A percentile compares a stretch with the other conserved stretches of the same genome.
Evolutionary conservation across 352 stramenopile genomes (phyloP).

Genomic region (Pythium apleroticum): DNA sequence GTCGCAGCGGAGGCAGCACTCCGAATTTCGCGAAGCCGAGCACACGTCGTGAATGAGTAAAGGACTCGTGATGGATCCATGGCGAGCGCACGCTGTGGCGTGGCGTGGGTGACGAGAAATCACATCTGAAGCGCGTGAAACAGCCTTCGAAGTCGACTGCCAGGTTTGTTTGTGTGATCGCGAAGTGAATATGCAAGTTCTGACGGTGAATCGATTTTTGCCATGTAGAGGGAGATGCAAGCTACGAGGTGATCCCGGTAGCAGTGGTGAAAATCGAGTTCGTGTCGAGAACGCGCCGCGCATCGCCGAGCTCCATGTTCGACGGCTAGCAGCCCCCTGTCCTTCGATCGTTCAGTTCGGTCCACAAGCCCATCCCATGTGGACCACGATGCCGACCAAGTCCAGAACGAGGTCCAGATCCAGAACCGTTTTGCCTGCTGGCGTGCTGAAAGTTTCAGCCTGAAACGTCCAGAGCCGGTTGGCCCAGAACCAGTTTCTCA

Average conservation of each 20-base stretch:
- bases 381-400: constrained; percentile 9
- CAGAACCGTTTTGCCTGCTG: constrained; percentile 16
- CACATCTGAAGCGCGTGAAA: neutral
- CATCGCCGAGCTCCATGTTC: constrained; percentile 1
- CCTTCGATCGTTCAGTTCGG: constrained; percentile 28
- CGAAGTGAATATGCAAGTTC: neutral
- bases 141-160: neutral
- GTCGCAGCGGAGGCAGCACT: neutral
- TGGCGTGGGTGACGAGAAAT: neutral
- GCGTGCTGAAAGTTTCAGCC: neutral
- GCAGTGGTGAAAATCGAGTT: neutral
- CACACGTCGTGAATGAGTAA: neutral
- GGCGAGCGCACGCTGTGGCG: neutral
- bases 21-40: constrained; percentile 8
- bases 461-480: too few species aligned
- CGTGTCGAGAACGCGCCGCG: constrained; percentile 4
- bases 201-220: neutral
- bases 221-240: constrained; percentile 9
- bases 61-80: neutral
- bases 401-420: constrained; percentile 26
- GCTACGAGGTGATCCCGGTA: neutral
- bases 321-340: constrained; percentile 12
- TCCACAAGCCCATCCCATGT: constrained; percentile 23
- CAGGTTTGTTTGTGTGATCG: constrained; percentile 1
- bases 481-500: constrained; percentile 17